Conservation (phyloP, 208 protist species). For the Trichomonas gallinae region DNA sequence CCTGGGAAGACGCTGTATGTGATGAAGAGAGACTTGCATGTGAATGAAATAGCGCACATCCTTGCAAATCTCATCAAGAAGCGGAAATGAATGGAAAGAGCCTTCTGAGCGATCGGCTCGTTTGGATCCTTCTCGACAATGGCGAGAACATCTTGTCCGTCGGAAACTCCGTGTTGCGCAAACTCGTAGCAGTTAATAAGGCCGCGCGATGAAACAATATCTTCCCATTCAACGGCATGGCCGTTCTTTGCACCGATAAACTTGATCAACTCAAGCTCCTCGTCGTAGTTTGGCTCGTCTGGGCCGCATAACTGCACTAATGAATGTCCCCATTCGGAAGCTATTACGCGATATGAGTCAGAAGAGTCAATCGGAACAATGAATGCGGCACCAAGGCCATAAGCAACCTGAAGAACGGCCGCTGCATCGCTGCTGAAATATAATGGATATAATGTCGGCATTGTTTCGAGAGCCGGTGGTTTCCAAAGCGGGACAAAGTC, state of each 20-base stretch:
- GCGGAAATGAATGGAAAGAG: neutral
- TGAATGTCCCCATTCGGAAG: neutral
- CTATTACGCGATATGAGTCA: neutral
- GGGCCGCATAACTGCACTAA: neutral
- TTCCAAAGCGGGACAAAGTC: neutral
- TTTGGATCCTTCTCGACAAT: neutral
- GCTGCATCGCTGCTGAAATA: neutral
- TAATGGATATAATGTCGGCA: conserved; percentile 11
- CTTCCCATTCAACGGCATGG: neutral
- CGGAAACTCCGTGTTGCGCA: neutral
- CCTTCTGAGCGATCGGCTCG: neutral
- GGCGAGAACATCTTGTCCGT: neutral
- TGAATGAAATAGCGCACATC: neutral
- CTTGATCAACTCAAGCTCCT: neutral
- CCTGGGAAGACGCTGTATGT: neutral
- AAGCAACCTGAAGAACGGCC: neutral
- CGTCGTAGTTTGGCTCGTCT: neutral
- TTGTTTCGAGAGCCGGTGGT: neutral
- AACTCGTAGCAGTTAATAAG: neutral
- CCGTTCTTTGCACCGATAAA: neutral
- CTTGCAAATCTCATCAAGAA: conserved; percentile 6
- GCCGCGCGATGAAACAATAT: neutral
- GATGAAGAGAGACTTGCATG: neutral
- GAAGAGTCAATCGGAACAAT: neutral
- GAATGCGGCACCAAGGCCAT: neutral